Conservation (phyloP, 176 grass and related monocot species). For the Oryza glaberrima region DNA sequence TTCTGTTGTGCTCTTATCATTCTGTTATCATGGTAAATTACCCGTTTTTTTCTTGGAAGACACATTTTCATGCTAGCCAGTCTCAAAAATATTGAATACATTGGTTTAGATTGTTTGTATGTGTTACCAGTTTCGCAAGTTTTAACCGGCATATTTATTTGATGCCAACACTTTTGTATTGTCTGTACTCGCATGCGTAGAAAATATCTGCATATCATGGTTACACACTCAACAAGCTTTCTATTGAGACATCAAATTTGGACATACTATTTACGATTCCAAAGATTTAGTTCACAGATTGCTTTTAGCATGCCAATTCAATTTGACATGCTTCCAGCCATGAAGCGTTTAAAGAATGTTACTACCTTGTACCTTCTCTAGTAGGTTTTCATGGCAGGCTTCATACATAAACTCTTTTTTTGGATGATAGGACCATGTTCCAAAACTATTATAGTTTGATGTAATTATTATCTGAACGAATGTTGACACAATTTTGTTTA, state of each 20-base stretch:
- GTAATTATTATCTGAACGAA: not conserved
- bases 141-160: constrained; percentile 17
- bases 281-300: not conserved
- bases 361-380: constrained; percentile 21
- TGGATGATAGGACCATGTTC: not conserved
- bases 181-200: not conserved
- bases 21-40: not conserved
- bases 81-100: not conserved
- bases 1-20: constrained; percentile 21
- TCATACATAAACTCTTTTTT: not conserved
- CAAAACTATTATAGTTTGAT: not conserved
- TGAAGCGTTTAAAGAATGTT: not conserved
- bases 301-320: not conserved
- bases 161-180: not conserved
- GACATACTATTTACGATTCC: not conserved
- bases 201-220: constrained; percentile 2
- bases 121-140: not conserved
- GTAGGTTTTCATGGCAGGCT: constrained; percentile 7
- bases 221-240: constrained; percentile 1
- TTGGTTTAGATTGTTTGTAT: constrained; percentile 15
- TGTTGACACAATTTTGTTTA: not conserved
- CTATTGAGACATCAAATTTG: constrained; percentile 1
- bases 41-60: not conserved
- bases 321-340: constrained; percentile 22
- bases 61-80: not conserved